Conservation (phyloP, 31 red algal species). For the Odonthalia washingtoniensis region DNA sequence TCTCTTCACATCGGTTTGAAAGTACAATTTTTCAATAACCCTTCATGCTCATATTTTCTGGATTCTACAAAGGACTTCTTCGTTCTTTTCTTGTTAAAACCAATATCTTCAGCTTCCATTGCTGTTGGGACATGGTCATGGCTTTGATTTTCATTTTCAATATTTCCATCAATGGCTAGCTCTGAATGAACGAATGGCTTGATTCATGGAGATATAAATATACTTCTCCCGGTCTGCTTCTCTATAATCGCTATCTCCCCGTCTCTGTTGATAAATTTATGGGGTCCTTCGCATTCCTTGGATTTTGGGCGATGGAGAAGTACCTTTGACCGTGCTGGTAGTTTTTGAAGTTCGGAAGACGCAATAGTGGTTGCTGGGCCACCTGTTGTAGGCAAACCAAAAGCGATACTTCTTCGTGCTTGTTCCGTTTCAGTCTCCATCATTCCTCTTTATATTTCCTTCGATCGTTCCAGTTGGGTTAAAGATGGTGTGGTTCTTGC, state of each 20-base stretch:
- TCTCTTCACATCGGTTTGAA: background rate
- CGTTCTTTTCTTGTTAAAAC: background rate
- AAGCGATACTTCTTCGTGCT: background rate
- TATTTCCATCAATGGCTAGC: background rate
- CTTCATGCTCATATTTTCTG: background rate
- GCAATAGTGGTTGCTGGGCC: background rate
- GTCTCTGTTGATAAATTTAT: background rate
- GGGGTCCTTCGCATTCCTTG: background rate
- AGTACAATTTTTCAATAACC: background rate
- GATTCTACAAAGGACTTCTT: background rate
- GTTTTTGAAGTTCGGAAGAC: background rate
- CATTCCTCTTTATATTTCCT: background rate
- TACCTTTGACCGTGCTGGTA: background rate
- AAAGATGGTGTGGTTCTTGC: too few relatives aligned
- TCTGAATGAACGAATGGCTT: background rate
- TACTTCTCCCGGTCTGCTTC: background rate
- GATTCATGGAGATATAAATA: background rate
- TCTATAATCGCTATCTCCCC: background rate
- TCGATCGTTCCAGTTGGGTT: background rate
- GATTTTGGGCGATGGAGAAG: background rate
- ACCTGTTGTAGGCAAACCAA: background rate
- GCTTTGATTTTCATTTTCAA: background rate
- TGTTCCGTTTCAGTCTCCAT: background rate
- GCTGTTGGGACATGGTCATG: background rate
- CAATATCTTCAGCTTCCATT: background rate